These are phyloP conservation scores for Hypoxylon sp. DNA, from an alignment of 2,329 filamentous ascomycete species.

Conservation along the genomic window DNA sequence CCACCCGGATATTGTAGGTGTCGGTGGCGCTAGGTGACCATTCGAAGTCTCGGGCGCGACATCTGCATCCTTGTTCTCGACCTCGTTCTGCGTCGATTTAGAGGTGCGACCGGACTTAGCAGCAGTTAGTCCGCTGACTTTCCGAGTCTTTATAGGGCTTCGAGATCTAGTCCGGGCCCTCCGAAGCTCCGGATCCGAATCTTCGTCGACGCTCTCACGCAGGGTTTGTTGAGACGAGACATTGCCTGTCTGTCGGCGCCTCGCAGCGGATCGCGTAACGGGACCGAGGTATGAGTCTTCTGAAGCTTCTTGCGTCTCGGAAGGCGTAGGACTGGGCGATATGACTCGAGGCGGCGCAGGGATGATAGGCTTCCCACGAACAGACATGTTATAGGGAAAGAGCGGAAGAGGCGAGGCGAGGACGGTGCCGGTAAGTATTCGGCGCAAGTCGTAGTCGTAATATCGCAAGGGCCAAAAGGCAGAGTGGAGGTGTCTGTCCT, in stretches of 20 bases:
- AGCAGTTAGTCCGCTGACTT: conserved; percentile 65
- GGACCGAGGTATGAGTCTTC: conserved; percentile 77
- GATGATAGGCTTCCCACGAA: conserved; percentile 65
- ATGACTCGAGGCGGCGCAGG: conserved; percentile 88
- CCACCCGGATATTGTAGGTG: conserved; percentile 68
- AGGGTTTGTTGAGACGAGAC: conserved; percentile 67
- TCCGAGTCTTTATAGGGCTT: conserved; percentile 69
- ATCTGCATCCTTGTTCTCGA: conserved; percentile 32
- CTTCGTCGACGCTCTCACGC: conserved; percentile 67
- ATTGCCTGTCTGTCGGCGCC: conserved; percentile 62
- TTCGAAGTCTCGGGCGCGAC: conserved; percentile 58
- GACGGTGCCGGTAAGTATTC: conserved; percentile 68
- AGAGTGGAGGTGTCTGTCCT: conserved; percentile 64
- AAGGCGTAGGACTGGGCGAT: conserved; percentile 84
- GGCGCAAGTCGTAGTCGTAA: conserved; percentile 59
- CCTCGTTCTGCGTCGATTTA: conserved; percentile 49
- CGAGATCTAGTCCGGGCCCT: conserved; percentile 78
- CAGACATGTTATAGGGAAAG: conserved; percentile 67
- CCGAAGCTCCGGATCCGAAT: conserved; percentile 64
- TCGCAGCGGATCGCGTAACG: conserved; percentile 79
- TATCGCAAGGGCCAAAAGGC: conserved; percentile 61
- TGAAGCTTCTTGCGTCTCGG: conserved; percentile 64
- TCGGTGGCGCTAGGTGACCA: conserved; percentile 77
- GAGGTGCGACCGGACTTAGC: conserved; percentile 54
- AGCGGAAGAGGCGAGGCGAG: conserved; percentile 68